Evolutionary conservation across 1,284 basidiomycete species (phyloP), one percentile per base, ranked within the genome.

Genomic region (Pseudozyma tsukubaensis): DNA sequence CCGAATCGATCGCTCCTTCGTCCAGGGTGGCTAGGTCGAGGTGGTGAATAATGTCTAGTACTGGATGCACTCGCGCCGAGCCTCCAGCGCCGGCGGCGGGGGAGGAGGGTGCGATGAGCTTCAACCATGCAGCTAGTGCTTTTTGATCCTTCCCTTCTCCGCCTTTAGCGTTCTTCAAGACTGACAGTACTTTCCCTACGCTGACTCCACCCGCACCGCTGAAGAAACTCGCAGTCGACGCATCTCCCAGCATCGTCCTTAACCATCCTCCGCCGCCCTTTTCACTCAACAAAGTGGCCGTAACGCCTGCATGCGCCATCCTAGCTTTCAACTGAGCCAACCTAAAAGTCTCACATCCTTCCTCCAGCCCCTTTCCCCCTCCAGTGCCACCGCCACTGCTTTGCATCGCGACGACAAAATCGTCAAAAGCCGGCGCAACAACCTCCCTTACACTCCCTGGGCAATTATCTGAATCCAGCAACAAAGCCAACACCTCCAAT

Each of bases 381-480:
- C 24, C 24, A 29, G 3, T 29, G 3, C 24, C 24, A 6, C 24
- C 24, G 24, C 24, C 24, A 6, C 24, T 6, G 24, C 24, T 29
- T 29, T 60, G 53, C n/a, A 62, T 35, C 7, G 45, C 49, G 3
- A 14, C 16, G 0, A 70, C 55, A 42, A 74, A 74, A 9, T 2
- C 32, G 10, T 59, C 50, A 45, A 69, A 74, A 9, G 32, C 36
- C 24, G 6, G 12, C 1, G 59, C 67, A 1, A 68, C 50, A 32
- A 70, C 10, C 18, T 71, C 48, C 36, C 64, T 34, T 14, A 75
- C 72, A 24, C 44, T 48, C 7, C n/a, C 19, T 0, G 63, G 63
- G 43, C 72, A 75, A 14, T 43, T 49, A 21, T 75, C 68, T 1
- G 63, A 57, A 49, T 62, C 72, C 29, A 75, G 34, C 53, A 75